These are phyloP conservation scores for Samsoniella hepiali DNA, from an alignment of 2,329 filamentous ascomycete species.

Conservation along the genomic window DNA sequence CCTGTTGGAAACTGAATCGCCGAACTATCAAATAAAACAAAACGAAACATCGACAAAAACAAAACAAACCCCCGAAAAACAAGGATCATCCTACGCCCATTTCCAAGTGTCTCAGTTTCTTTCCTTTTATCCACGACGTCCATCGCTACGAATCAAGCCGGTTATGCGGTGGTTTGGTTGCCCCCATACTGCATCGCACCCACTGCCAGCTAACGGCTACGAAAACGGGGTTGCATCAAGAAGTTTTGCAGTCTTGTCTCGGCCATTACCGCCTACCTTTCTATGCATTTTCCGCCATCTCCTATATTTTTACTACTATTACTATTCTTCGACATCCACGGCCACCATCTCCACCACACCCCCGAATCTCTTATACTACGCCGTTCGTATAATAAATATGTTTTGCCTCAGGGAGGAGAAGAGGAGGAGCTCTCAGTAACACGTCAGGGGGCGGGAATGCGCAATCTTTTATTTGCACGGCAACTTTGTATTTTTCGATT, in stretches of 20 bases:
- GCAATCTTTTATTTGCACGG: not conserved
- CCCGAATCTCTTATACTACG: conserved; percentile 16
- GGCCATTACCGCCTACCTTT: not conserved
- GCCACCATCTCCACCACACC: not conserved
- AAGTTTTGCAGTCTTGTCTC: not conserved
- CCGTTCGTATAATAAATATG: conserved; percentile 18
- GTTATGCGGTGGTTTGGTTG: not conserved
- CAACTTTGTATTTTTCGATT: conserved; percentile 1
- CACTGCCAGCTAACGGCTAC: conserved; percentile 4
- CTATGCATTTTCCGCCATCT: not conserved
- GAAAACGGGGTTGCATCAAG: conserved; percentile 3
- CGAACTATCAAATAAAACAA: not conserved
- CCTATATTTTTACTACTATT: conserved; percentile 4
- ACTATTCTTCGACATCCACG: conserved; percentile 6
- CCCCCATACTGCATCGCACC: not conserved
- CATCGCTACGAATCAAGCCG: conserved; percentile 8
- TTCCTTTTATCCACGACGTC: not conserved
- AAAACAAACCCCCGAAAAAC: not conserved
- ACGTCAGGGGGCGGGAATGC: not conserved
- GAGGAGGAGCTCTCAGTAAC: conserved; percentile 1
- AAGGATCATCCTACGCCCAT: not conserved
- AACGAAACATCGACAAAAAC: not conserved
- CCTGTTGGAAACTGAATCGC: not conserved
- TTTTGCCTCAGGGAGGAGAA: conserved; percentile 9
- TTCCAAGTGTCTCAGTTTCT: not conserved